These are phyloP conservation scores for Babesia sp. DNA, from an alignment of 169 alveolate species.

Conservation along the genomic window DNA sequence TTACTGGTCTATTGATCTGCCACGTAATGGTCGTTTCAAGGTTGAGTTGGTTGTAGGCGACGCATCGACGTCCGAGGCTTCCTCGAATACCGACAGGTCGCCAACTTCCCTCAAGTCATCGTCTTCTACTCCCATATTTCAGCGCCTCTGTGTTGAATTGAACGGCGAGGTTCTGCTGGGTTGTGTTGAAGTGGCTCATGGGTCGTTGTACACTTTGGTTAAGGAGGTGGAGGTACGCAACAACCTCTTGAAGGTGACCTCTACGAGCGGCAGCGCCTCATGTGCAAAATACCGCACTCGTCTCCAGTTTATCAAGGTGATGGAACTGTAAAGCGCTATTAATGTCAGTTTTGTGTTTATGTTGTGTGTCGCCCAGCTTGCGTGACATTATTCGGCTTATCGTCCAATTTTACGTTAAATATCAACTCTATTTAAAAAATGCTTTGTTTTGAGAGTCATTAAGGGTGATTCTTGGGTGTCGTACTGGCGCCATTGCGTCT, in stretches of 20 bases:
- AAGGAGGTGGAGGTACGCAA: conserved; percentile 61
- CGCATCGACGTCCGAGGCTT: neutral
- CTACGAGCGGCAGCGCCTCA: conserved; percentile 44
- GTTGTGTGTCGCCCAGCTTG: conserved; percentile 2
- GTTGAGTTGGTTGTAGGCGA: conserved; percentile 52
- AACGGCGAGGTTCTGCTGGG: conserved; percentile 45
- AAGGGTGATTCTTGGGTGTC: too few relatives aligned
- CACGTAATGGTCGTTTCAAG: conserved; percentile 59
- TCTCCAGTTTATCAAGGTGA: conserved; percentile 28
- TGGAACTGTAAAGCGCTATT: conserved; percentile 5
- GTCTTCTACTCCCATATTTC: neutral
- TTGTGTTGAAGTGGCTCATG: conserved; percentile 28
- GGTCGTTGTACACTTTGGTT: conserved; percentile 52
- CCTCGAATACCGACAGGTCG: neutral
- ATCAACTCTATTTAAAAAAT: too few relatives aligned
- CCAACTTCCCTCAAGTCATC: neutral
- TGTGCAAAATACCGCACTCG: conserved; percentile 29
- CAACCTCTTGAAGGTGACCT: conserved; percentile 51
- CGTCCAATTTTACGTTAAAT: neutral
- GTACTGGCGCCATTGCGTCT: too few relatives aligned
- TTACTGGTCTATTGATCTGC: conserved; percentile 68
- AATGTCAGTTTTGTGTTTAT: conserved; percentile 2
- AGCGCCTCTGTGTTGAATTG: conserved; percentile 48
- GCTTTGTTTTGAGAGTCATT: too few relatives aligned
- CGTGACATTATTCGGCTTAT: neutral